These are phyloP conservation scores for Phytophthora europaea DNA, from an alignment of 352 stramenopile genomes.

Conservation along the genomic window DNA sequence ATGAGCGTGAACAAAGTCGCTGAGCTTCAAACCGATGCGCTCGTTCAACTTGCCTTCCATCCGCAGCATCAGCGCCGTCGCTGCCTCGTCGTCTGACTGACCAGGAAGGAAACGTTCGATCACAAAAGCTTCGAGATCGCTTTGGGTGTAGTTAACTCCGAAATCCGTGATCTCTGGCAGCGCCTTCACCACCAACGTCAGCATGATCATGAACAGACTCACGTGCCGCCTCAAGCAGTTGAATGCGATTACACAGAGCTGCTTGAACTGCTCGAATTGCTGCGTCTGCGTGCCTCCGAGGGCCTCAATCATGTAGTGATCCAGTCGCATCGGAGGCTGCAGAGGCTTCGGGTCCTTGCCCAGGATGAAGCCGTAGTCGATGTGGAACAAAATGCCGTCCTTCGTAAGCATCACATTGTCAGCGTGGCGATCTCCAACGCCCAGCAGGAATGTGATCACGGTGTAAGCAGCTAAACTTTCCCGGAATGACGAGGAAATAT, in stretches of 20 bases:
- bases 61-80: constrained; percentile 80
- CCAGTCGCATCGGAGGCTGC: constrained; percentile 97
- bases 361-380: constrained; percentile 99
- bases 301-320: constrained; percentile 92
- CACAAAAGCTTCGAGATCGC: constrained; percentile 84
- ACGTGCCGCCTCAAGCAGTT: constrained; percentile 89
- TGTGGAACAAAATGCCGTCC: constrained; percentile 99
- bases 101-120: constrained; percentile 86
- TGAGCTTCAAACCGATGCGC: constrained; percentile 87
- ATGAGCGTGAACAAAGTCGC: constrained; percentile 88
- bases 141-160: constrained; percentile 87
- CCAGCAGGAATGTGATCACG: constrained; percentile 99
- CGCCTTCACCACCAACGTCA: constrained; percentile 84
- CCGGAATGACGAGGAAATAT: constrained; percentile 87
- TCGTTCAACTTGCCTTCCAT: constrained; percentile 92
- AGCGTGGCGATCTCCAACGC: constrained; percentile 98
- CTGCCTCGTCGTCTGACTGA: constrained; percentile 85
- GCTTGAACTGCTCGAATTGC: constrained; percentile 90
- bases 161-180: constrained; percentile 90
- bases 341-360: constrained; percentile 98
- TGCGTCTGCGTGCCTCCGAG: constrained; percentile 81
- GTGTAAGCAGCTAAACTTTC: constrained; percentile 98
- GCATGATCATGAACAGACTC: constrained; percentile 90
- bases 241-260: constrained; percentile 89
- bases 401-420: constrained; percentile 99